Evolutionary conservation across 495 filamentous ascomycete genomes (phyloP), one percentile per base, ranked within the genome.

Genomic region (Aspergillus bridgeri): DNA sequence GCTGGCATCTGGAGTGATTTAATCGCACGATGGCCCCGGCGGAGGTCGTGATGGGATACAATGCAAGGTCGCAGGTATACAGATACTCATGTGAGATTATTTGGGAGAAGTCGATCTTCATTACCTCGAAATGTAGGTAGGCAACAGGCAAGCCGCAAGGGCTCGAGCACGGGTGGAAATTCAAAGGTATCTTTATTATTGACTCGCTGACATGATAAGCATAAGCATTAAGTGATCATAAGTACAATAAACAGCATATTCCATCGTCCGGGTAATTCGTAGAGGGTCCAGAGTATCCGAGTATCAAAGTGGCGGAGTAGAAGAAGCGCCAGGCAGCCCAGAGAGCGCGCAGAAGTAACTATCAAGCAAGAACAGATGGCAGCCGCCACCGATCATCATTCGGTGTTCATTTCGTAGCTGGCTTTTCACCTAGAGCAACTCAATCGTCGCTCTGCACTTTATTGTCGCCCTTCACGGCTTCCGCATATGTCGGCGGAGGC

Each of bases 391-490:
- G 17, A 38, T 13, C 9, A 38, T 15, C 33, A 38, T 15, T 13
- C 8, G 17, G 5, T 3, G 17, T 13, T 15, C 33, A 38, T 11
- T 13, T 47, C 45, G 1, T 47, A 20, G 1, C 5, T 47, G 20
- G 45, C 45, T 2, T 47, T 18, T 47, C 45, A 2, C 6, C 18
- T 47, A 47, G 1, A 6, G n/a, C 19, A 21, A 23, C 47, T 65
- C 82, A 90, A 56, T 90, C 84, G 17, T 38, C 33, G 9, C 9
- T 38, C 81, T 96, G 92, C 42, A 96, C 76, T 80, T 97, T 97
- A 68, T 96, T 67, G 68, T 96, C 92, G 13, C 91, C 92, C 69
- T 83, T 86, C 38, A 95, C 87, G 38, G 90, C 91, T 75, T 94
- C 89, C 45, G 87, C 86, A 75, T 95, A 95, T 21, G 87, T 90